Conservation (phyloP, 805 yeast species). For the Diddensiella caesifluorescens region DNA sequence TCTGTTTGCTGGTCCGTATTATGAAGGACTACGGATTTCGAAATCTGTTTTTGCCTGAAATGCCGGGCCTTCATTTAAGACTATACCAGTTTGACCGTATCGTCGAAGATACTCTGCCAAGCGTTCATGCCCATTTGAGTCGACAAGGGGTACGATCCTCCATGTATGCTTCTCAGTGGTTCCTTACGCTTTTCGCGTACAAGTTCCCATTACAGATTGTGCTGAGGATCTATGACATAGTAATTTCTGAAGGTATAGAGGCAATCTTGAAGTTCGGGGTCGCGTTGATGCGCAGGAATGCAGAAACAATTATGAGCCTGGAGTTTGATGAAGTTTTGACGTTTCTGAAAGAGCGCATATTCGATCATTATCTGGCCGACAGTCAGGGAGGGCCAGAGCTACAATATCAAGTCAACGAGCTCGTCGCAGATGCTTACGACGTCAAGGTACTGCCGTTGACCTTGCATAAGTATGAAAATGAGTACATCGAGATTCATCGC, state of each 20-base stretch:
- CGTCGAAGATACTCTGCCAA: conserved; percentile 70
- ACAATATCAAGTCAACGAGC: conserved; percentile 59
- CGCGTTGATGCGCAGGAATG: conserved; percentile 69
- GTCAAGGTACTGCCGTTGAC: conserved; percentile 69
- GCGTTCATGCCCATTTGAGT: conserved; percentile 64
- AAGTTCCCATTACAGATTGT: conserved; percentile 89
- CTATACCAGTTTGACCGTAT: conserved; percentile 88
- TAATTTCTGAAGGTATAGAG: conserved; percentile 88
- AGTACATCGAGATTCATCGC: conserved; percentile 67
- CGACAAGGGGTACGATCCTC: conserved; percentile 86
- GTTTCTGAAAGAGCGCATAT: conserved; percentile 73
- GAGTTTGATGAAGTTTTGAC: conserved; percentile 73
- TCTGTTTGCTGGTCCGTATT: conserved; percentile 69
- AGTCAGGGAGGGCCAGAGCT: conserved; percentile 21
- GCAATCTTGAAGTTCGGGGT: conserved; percentile 79
- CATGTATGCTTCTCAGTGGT: conserved; percentile 99
- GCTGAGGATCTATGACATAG: conserved; percentile 77
- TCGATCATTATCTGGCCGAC: conserved; percentile 56
- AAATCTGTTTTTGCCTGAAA: conserved; percentile 73
- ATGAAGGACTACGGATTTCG: conserved; percentile 85
- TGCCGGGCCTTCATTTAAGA: conserved; percentile 86
- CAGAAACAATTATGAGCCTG: conserved; percentile 50
- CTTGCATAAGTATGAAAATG: conserved; percentile 63
- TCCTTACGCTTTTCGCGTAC: conserved; percentile 89
- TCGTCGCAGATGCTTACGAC: conserved; percentile 73